Percentiles rank a stretch among this genome's conserved stretches.
Conservation (phyloP, 768 basidiomycete species). For the Tylopilus sp. region DNA sequence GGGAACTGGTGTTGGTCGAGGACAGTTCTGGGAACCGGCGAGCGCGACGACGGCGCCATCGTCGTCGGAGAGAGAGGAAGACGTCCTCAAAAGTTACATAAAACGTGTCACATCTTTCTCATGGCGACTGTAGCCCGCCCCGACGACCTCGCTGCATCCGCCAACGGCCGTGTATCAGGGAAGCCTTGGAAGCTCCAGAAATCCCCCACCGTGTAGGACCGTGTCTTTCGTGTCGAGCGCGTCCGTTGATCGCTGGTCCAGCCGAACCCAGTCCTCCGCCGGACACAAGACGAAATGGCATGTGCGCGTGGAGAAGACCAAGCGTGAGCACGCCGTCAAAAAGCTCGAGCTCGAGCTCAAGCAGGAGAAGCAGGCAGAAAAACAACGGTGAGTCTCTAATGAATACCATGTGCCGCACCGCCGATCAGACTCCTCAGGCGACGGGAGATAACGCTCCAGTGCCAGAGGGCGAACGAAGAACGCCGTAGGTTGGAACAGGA, state of each 20-base stretch:
- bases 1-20: slow-evolving; percentile 30
- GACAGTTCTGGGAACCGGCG: slow-evolving; percentile 13
- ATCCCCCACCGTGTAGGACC: slow-evolving; percentile 47
- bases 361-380: slow-evolving; percentile 72
- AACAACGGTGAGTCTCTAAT: slow-evolving; percentile 55
- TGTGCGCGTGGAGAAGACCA: slow-evolving; percentile 65
- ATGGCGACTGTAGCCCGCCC: slow-evolving; percentile 5
- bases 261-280: slow-evolving; percentile 64
- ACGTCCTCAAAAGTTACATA: slow-evolving; percentile 23
- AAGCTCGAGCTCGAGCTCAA: slow-evolving; percentile 70
- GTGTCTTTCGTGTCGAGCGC: neutral
- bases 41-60: slow-evolving; percentile 43
- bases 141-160: slow-evolving; percentile 47
- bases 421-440: slow-evolving; percentile 41
- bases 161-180: slow-evolving; percentile 64
- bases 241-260: slow-evolving; percentile 25
- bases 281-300: slow-evolving; percentile 71
- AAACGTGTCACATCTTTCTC: slow-evolving; percentile 17
- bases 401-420: too few relatives aligned
- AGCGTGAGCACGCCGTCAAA: slow-evolving; percentile 65
- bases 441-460: slow-evolving; percentile 63
- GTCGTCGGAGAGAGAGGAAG: slow-evolving; percentile 4
- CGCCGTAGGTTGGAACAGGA: slow-evolving; percentile 50
- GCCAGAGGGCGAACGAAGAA: slow-evolving; percentile 73
- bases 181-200: slow-evolving; percentile 64